Percentiles rank a stretch among this genome's conserved stretches.
phyloP scores from a whole-genome alignment of 1,284 basidiomycete species.

The Amylostereum areolatum region DNA sequence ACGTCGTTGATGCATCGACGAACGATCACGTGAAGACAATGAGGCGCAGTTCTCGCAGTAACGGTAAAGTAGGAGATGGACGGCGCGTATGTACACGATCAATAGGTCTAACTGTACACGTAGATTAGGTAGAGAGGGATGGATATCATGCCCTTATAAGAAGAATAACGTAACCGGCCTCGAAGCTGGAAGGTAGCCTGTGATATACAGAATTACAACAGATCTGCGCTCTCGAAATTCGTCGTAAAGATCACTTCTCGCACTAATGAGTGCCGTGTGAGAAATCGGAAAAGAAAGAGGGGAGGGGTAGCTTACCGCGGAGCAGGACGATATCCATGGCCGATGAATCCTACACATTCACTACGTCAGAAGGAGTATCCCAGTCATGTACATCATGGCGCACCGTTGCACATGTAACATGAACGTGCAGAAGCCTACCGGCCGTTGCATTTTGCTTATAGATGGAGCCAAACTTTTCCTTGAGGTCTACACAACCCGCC shows the following conservation, averaged over 20 bases:
- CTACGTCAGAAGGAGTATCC: neutral
- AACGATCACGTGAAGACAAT: too few species aligned
- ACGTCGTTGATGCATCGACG: too few species aligned
- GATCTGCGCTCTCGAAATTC: slow-evolving; percentile 18
- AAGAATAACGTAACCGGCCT: neutral
- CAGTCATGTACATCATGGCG: slow-evolving; percentile 18
- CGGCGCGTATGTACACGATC: too few species aligned
- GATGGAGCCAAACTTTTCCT: slow-evolving; percentile 42
- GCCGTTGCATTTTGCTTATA: slow-evolving; percentile 43
- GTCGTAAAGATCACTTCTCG: slow-evolving; percentile 28
- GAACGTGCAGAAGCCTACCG: slow-evolving; percentile 40
- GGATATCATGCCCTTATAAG: neutral
- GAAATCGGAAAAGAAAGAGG: slow-evolving; percentile 1
- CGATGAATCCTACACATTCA: slow-evolving; percentile 34
- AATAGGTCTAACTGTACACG: too few species aligned
- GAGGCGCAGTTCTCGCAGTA: too few species aligned
- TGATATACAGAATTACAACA: neutral
- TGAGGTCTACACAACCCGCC: slow-evolving; percentile 31
- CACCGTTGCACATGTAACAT: slow-evolving; percentile 51
- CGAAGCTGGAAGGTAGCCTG: neutral
- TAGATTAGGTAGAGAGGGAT: neutral
- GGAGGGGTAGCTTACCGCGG: slow-evolving; percentile 30
- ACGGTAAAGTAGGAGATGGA: too few species aligned
- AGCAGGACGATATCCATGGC: slow-evolving; percentile 41
- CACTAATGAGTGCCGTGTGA: slow-evolving; percentile 24